Conservation (phyloP, 805 yeast genomes). For the Lipomyces yamadae region DNA sequence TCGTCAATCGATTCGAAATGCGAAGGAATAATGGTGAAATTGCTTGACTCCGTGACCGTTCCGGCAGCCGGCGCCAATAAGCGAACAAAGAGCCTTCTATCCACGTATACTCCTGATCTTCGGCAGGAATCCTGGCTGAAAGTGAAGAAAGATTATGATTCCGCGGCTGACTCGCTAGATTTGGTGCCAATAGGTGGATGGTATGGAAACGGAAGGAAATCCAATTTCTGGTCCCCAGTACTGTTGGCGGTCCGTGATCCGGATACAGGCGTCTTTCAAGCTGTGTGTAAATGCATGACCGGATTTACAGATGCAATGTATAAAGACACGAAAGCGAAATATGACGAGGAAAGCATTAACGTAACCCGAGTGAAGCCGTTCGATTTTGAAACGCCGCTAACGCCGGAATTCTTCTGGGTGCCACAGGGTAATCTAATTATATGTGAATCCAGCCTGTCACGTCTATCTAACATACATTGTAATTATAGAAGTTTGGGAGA, state of each 20-base stretch:
- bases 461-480: not conserved
- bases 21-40: conserved; percentile 42
- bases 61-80: conserved; percentile 1
- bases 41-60: conserved; percentile 31
- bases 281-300: conserved; percentile 42
- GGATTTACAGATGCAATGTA: conserved; percentile 40
- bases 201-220: conserved; percentile 41
- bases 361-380: conserved; percentile 10
- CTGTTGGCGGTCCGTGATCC: conserved; percentile 39
- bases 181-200: conserved; percentile 41
- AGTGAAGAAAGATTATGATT: conserved; percentile 40
- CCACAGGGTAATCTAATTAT: conserved; percentile 32
- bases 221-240: conserved; percentile 41
- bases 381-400: conserved; percentile 36
- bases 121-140: conserved; percentile 42
- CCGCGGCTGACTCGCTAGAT: conserved; percentile 39
- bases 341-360: conserved; percentile 24
- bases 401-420: conserved; percentile 35
- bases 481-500: conserved; percentile 40
- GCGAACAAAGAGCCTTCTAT: conserved; percentile 21
- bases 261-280: conserved; percentile 35
- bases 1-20: conserved; percentile 32
- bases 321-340: conserved; percentile 32
- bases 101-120: conserved; percentile 40
- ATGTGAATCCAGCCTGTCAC: not conserved